Evolutionary conservation across 2,329 filamentous ascomycete genomes (phyloP).

Genomic region (Ascochyta lentis): DNA sequence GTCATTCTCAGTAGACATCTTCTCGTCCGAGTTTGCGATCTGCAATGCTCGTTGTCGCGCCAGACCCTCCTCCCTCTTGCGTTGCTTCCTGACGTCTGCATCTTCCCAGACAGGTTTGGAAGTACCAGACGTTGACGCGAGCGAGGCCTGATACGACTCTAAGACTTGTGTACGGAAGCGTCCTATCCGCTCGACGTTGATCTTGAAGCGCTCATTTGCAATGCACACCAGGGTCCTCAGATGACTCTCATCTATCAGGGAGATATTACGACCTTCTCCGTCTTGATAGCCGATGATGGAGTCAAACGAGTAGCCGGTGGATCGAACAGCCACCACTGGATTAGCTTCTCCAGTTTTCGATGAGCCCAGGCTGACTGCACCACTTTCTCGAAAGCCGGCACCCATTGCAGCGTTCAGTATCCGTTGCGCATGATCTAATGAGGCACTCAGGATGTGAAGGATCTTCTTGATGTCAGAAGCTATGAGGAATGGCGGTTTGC

Average conservation of each 20-base stretch:
- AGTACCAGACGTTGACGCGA: background rate
- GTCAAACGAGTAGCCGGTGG: conserved; percentile 81
- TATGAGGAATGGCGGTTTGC: background rate
- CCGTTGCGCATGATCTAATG: conserved; percentile 74
- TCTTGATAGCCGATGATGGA: conserved; percentile 72
- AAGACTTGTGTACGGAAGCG: conserved; percentile 65
- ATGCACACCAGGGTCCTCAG: conserved; percentile 71
- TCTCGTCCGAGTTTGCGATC: background rate
- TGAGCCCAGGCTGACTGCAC: conserved; percentile 70
- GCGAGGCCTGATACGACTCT: conserved; percentile 25
- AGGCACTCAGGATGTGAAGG: conserved; percentile 83
- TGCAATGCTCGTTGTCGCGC: conserved; percentile 54
- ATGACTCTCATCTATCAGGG: conserved; percentile 69
- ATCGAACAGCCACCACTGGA: conserved; percentile 85
- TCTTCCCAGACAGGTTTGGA: conserved; percentile 50
- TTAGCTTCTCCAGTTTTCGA: conserved; percentile 52
- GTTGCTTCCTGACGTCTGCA: conserved; percentile 44
- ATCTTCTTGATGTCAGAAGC: conserved; percentile 65
- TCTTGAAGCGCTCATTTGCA: conserved; percentile 75
- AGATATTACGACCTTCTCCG: conserved; percentile 49
- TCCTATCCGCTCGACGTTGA: conserved; percentile 71
- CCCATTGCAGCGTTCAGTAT: conserved; percentile 77
- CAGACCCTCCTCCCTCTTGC: conserved; percentile 56
- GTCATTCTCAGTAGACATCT: background rate
- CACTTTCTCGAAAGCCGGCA: conserved; percentile 89